Evolutionary conservation across 1,284 basidiomycete genomes (phyloP).

Genomic region (Trichosporon coremiiforme): DNA sequence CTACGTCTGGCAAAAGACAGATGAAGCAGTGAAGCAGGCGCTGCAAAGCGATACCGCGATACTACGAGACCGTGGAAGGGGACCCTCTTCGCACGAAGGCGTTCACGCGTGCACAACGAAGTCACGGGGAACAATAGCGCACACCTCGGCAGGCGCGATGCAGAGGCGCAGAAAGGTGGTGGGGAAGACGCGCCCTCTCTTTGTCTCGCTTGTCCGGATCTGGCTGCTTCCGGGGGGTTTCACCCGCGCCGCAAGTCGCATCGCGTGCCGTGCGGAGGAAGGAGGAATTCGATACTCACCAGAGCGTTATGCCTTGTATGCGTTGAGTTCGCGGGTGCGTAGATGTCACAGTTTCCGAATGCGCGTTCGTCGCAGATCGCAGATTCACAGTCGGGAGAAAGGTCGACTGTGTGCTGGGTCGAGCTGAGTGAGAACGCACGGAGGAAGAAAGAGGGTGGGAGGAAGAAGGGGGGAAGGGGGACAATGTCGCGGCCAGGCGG

Average conservation of each 20-base stretch:
- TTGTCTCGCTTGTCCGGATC: neutral
- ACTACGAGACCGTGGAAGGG: neutral
- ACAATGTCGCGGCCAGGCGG: constrained; percentile 4
- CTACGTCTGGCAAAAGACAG: neutral
- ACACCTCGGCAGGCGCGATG: neutral
- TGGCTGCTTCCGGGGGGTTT: neutral
- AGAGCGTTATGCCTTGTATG: neutral
- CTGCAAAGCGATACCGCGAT: neutral
- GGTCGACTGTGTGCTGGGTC: neutral
- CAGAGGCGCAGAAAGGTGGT: neutral
- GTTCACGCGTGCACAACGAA: neutral
- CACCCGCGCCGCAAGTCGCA: neutral
- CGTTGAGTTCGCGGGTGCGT: neutral
- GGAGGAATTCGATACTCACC: neutral
- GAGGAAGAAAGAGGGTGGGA: neutral
- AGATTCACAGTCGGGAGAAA: neutral
- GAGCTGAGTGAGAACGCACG: neutral
- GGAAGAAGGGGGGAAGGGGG: neutral
- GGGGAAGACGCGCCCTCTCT: neutral
- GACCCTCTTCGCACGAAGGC: neutral
- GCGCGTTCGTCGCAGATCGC: neutral
- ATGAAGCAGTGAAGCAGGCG: neutral
- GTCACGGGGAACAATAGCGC: neutral
- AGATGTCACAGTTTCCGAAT: neutral
- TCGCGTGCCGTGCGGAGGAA: neutral